Base-by-base conservation (phyloP, 1,139 yeast species). In the Lodderomyces margitis region DNA sequence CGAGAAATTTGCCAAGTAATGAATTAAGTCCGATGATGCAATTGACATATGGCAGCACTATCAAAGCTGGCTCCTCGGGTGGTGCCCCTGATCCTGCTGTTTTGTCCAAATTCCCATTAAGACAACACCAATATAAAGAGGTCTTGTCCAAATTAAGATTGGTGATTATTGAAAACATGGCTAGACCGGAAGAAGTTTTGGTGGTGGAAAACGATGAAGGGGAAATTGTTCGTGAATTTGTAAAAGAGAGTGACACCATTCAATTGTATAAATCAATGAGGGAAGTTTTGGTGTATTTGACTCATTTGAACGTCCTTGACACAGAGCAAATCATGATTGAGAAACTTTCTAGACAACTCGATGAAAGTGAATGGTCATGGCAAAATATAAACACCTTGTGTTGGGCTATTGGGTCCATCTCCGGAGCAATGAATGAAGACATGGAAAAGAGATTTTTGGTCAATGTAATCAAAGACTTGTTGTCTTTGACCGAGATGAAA, bases 401-500 rank as follows among this genome's bases (percentile, higher is more conserved):
- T 72, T 92, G 99, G 99, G 99, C 99, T 5, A 94, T 92, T 62
- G 99, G 99, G 46, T 91, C 98, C 12, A 92, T 94, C 47, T 88
- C 97, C 3, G 98, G 98, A 61, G 88, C 98, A 2, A 92, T 92
- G 98, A 89, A 87, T 61, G 98, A 92, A 68, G 97, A 89, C 54
- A 87, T 92, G 80, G 99, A 92, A 64, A 92, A 91, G 68, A 78
- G 94, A 55, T 92, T 92, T 61, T 75, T 92, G 51, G 97, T 92
- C 36, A 78, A 87, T 17, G 98, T 94, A 27, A 91, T 92, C 54
- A 91, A 88, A 64, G 98, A 92, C 60, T 72, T 92, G 52, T 75
- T 92, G 48, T 86, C 94, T 0, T 75, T 92, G 52, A 91, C 98
- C 6, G 98, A 92, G 60, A 85, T 87, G 85, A 92, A 91, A 67